These are phyloP conservation scores for Colletotrichum sojae DNA, from an alignment of 2,329 filamentous ascomycete species.

Conservation along the genomic window DNA sequence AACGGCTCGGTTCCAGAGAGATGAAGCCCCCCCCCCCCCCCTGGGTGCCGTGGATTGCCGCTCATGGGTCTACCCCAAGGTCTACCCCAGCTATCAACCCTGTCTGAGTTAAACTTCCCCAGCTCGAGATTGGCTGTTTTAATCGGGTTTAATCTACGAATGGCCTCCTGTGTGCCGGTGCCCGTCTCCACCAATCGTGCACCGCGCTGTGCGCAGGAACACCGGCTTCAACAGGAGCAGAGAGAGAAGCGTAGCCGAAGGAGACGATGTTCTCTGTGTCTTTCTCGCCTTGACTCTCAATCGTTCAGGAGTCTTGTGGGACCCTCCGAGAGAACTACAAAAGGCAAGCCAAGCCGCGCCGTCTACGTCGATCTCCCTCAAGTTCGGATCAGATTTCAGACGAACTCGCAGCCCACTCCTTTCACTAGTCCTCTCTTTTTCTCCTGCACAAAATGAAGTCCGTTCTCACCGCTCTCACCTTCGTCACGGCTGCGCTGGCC, in stretches of 20 bases:
- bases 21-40: conserved; percentile 2
- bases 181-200: conserved; percentile 26
- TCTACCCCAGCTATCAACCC: conserved; percentile 1
- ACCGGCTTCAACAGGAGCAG: conserved; percentile 1
- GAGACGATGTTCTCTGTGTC: background rate
- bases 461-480: conserved; percentile 14
- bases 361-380: background rate
- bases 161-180: conserved; percentile 13
- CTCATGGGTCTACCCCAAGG: conserved; percentile 5
- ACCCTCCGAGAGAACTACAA: conserved; percentile 12
- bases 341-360: conserved; percentile 23
- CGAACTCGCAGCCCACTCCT: conserved; percentile 1
- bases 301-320: background rate
- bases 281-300: background rate
- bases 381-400: conserved; percentile 15
- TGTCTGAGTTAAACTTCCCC: conserved; percentile 15
- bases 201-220: background rate
- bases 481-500: conserved; percentile 38
- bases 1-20: conserved; percentile 1
- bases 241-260: background rate
- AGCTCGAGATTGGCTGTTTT: conserved; percentile 27
- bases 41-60: conserved; percentile 5
- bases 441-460: conserved; percentile 31
- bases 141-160: conserved; percentile 22
- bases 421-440: background rate